Percentiles rank a stretch among this genome's conserved stretches.
These are phyloP conservation scores for Coniochaeta sp. DNA, from an alignment of 2,329 filamentous ascomycete genomes.

Conservation along the genomic window DNA sequence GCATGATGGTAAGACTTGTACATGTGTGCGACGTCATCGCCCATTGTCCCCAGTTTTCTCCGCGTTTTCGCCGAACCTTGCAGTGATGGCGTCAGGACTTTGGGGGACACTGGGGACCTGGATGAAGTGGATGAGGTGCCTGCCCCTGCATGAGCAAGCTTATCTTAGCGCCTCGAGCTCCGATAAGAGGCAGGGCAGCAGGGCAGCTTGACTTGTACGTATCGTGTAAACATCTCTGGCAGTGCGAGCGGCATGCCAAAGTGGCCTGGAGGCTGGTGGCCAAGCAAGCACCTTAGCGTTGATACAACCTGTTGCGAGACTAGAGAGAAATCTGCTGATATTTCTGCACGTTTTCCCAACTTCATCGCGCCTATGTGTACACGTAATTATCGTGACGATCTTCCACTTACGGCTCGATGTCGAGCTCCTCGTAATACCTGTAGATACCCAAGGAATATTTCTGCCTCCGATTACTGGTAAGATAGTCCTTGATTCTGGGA, in stretches of 20 bases:
- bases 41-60: neutral
- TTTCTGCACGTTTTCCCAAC: too few species aligned
- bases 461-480: conserved; percentile 56
- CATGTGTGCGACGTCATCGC: neutral
- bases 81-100: neutral
- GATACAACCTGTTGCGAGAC: too few species aligned
- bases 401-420: conserved; percentile 37
- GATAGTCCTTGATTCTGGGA: conserved; percentile 59
- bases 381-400: too few species aligned
- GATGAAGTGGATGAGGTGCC: too few species aligned
- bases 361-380: too few species aligned
- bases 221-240: neutral
- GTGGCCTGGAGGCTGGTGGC: neutral
- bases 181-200: neutral
- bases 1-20: too few species aligned
- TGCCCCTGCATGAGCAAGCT: neutral
- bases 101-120: too few species aligned
- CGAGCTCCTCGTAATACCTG: conserved; percentile 66
- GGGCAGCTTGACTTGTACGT: neutral
- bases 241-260: neutral
- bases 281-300: too few species aligned
- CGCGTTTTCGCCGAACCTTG: neutral
- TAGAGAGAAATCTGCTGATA: too few species aligned
- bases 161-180: neutral
- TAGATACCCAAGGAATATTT: conserved; percentile 61